Base-by-base conservation (phyloP, 78 protist genomes). In the Paratrimastix pyriformis region DNA sequence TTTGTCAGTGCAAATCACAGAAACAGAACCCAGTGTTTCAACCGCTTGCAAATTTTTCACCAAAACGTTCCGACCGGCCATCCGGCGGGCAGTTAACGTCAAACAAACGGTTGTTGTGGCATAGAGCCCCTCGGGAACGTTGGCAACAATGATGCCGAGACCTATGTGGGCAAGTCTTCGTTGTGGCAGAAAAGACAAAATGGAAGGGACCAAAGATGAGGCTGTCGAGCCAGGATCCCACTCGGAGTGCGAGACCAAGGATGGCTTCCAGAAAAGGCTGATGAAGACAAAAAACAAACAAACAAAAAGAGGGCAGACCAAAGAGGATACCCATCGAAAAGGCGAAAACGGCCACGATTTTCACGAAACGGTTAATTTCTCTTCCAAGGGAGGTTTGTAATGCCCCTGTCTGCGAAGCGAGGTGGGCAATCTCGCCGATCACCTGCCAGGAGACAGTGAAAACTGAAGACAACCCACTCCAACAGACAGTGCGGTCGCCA, bases 401-500 rank as follows among this genome's bases (percentile, higher is more conserved):
- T 8, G 1, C 6, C 48, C 65, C 43, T 60, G 45, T 73, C 29
- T 39, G 2, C 26, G 18, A 5, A 13, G 86, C 89, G 1, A 88
- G 65, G n/a, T 3, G n/a, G 45, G 95, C 94, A 35, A 90, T 84
- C 40, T 69, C 68, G 65, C 97, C 99, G 26, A 93, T 76, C n/a
- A n/a, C n/a, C n/a, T n/a, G n/a, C n/a, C n/a, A n/a, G n/a, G n/a
- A n/a, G n/a, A n/a, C n/a, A n/a, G n/a, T n/a, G n/a, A n/a, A n/a
- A n/a, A n/a, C n/a, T n/a, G n/a, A n/a, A n/a, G n/a, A n/a, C n/a
- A n/a, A n/a, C n/a, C n/a, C n/a, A n/a, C n/a, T n/a, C n/a, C n/a
- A n/a, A n/a, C n/a, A n/a, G 42, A 85, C 60, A 32, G 97, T 93
- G 39, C 75, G 18, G 70, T 93, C 94, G 29, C 97, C 97, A 38